These are phyloP conservation scores for Aspergillus cristatus DNA, from an alignment of 495 filamentous ascomycete species.

Conservation along the genomic window DNA sequence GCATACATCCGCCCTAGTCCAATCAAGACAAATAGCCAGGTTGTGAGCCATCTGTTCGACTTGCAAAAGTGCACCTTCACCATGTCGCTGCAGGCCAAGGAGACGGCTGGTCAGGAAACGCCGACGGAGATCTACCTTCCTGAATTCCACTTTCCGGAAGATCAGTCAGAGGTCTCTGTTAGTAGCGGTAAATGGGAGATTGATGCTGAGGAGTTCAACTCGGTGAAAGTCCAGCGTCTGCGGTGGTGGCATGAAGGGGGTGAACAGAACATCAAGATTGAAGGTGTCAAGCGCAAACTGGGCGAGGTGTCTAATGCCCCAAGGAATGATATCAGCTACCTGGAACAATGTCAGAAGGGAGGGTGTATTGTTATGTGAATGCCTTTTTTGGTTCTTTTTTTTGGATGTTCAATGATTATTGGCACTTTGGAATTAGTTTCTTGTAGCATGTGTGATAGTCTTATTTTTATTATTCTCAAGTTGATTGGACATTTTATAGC, in stretches of 20 bases:
- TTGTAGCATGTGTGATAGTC: too few species aligned
- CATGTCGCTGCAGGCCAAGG: slow-evolving; percentile 49
- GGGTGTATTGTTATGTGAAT: slow-evolving; percentile 46
- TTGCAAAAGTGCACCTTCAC: slow-evolving; percentile 64
- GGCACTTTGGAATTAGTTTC: background rate
- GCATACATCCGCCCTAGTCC: slow-evolving; percentile 85
- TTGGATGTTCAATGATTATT: background rate
- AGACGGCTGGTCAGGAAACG: slow-evolving; percentile 41
- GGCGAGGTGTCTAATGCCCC: slow-evolving; percentile 24
- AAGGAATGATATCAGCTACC: slow-evolving; percentile 53
- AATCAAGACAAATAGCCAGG: slow-evolving; percentile 58
- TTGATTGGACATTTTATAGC: too few species aligned
- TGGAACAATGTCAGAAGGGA: slow-evolving; percentile 48
- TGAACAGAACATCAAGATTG: slow-evolving; percentile 69
- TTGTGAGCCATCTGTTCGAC: slow-evolving; percentile 68
- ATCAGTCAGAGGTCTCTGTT: slow-evolving; percentile 56
- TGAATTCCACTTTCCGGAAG: slow-evolving; percentile 84
- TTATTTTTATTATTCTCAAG: background rate
- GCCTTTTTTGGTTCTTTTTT: background rate
- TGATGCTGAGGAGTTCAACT: slow-evolving; percentile 57
- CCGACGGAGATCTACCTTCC: slow-evolving; percentile 85
- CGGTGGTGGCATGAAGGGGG: slow-evolving; percentile 89
- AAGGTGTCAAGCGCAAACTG: slow-evolving; percentile 58
- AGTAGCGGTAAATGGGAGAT: slow-evolving; percentile 87
- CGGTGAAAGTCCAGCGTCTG: slow-evolving; percentile 59